Evolutionary conservation across 345 rosid species (phyloP).

Genomic region (Bruguiera sexangula): DNA sequence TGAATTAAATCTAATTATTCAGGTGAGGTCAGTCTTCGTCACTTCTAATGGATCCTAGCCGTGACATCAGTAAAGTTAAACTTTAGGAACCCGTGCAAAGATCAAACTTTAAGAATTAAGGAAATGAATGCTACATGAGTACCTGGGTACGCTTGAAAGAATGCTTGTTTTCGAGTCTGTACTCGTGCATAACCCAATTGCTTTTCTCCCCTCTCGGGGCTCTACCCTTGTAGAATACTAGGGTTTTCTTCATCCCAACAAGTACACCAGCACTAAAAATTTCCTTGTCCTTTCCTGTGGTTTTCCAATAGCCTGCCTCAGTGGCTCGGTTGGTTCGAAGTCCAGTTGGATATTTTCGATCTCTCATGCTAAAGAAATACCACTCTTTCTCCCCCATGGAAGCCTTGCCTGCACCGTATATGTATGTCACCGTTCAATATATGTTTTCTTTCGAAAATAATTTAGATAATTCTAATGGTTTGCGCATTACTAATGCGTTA

Average conservation of each 20-base stretch:
- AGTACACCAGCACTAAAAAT: slow-evolving; percentile 55
- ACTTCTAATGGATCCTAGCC: no score
- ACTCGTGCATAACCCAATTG: slow-evolving; percentile 99
- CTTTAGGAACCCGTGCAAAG: no score
- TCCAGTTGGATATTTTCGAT: slow-evolving; percentile 92
- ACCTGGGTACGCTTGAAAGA: slow-evolving; percentile 64
- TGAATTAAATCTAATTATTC: no score
- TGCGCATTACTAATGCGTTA: no score
- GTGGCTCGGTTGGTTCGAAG: slow-evolving; percentile 94
- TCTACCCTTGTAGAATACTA: slow-evolving; percentile 88
- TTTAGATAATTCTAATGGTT: background rate
- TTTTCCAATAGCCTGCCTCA: slow-evolving; percentile 94
- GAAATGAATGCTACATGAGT: slow-evolving; percentile 3
- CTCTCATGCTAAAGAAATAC: slow-evolving; percentile 88
- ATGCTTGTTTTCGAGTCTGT: slow-evolving; percentile 68
- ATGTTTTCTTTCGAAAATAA: background rate
- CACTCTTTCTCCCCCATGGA: slow-evolving; percentile 98
- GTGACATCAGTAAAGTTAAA: no score
- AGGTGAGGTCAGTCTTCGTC: no score
- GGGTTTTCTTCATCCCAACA: slow-evolving; percentile 97
- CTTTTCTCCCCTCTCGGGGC: slow-evolving; percentile 92
- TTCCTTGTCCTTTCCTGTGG: slow-evolving; percentile 89
- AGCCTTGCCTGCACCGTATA: slow-evolving; percentile 55
- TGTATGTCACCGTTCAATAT: background rate
- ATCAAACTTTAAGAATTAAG: no score